phyloP scores from a whole-genome alignment of 202 grass and related monocot genomes.

The Elaeis oleifera region DNA sequence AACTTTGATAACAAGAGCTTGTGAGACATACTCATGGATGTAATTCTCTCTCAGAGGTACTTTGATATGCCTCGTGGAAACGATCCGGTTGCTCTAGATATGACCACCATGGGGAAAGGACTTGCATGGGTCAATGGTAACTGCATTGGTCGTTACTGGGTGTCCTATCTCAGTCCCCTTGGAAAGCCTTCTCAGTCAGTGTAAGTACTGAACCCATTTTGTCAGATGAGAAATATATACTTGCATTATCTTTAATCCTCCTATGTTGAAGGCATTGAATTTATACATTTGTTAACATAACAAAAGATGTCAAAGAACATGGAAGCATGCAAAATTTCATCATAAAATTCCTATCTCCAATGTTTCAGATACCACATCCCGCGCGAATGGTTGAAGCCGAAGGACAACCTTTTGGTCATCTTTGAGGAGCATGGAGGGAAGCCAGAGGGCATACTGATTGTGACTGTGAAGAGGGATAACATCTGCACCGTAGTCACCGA shows the following conservation, averaged over 20 bases:
- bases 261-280: too few relatives aligned
- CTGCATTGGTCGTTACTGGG: slow-evolving; percentile 72
- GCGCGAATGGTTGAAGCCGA: slow-evolving; percentile 38
- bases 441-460: slow-evolving; percentile 58
- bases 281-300: too few relatives aligned
- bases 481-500: slow-evolving; percentile 77
- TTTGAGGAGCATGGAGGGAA: slow-evolving; percentile 70
- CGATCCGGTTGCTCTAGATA: slow-evolving; percentile 51
- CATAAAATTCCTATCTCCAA: not conserved
- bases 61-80: slow-evolving; percentile 64
- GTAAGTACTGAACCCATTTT: slow-evolving; percentile 14
- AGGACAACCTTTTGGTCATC: slow-evolving; percentile 51
- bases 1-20: too few relatives aligned
- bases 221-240: too few relatives aligned
- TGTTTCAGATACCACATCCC: slow-evolving; percentile 53
- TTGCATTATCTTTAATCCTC: too few relatives aligned
- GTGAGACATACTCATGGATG: too few relatives aligned
- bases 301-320: too few relatives aligned
- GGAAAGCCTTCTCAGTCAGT: slow-evolving; percentile 66
- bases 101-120: slow-evolving; percentile 79
- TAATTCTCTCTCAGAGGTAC: slow-evolving; percentile 23
- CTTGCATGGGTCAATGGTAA: slow-evolving; percentile 57
- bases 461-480: slow-evolving; percentile 79
- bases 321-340: too few relatives aligned
- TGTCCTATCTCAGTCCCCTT: slow-evolving; percentile 54